Percentiles rank a stretch among this genome's conserved stretches.
These are phyloP conservation scores for Sistotremastrum suecicum DNA, from an alignment of 768 basidiomycete species.

Conservation along the genomic window DNA sequence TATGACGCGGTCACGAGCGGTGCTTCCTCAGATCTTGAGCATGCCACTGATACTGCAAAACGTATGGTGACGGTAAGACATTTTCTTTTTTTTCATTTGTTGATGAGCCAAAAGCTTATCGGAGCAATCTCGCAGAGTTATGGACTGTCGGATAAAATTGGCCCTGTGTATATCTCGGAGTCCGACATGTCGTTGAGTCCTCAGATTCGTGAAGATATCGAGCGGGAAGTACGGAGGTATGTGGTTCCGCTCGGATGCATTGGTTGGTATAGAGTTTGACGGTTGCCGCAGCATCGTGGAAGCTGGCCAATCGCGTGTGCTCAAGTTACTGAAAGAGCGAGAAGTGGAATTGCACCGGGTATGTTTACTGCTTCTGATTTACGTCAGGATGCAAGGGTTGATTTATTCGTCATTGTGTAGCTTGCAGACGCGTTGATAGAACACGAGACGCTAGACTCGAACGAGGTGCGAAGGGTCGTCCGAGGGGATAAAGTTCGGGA, in stretches of 20 bases:
- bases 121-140: constrained; percentile 33
- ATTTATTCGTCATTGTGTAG: constrained; percentile 22
- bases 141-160: constrained; percentile 67
- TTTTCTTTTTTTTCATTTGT: constrained; percentile 1
- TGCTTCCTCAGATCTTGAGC: constrained; percentile 74
- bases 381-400: background rate
- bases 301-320: constrained; percentile 54
- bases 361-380: constrained; percentile 10
- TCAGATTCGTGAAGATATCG: constrained; percentile 69
- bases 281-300: constrained; percentile 39
- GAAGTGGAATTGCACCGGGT: constrained; percentile 68
- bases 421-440: constrained; percentile 87
- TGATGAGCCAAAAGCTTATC: constrained; percentile 2
- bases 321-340: constrained; percentile 44
- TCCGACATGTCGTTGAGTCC: constrained; percentile 59
- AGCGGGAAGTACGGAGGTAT: constrained; percentile 72
- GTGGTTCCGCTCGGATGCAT: constrained; percentile 16
- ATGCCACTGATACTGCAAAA: constrained; percentile 67
- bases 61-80: constrained; percentile 76
- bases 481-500: constrained; percentile 67
- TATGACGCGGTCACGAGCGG: constrained; percentile 82
- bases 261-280: constrained; percentile 3
- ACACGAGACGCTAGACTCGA: constrained; percentile 80
- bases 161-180: constrained; percentile 72
- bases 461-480: constrained; percentile 79